Evolutionary conservation across 2,329 filamentous ascomycete genomes (phyloP).

Genomic region (Neurospora sp.): DNA sequence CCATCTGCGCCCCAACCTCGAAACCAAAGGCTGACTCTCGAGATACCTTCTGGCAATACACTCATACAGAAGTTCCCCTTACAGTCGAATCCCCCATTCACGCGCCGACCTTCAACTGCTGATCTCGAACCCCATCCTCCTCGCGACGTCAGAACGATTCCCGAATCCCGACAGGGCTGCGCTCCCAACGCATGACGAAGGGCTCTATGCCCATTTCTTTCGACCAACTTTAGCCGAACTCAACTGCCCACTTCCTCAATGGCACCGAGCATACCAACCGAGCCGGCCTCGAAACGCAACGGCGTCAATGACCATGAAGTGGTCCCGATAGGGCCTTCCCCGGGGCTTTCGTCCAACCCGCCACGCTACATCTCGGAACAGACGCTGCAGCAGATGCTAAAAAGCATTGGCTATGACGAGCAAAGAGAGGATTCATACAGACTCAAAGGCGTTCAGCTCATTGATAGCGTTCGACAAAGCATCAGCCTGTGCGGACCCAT

Average conservation of each 20-base stretch:
- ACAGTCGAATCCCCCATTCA: not conserved
- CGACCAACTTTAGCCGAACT: not conserved
- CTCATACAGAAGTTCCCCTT: not conserved
- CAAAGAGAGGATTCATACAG: conserved; percentile 72
- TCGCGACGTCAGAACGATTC: not conserved
- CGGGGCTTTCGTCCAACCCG: conserved; percentile 39
- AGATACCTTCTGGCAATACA: not conserved
- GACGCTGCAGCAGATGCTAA: conserved; percentile 63
- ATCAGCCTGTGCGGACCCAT: conserved; percentile 59
- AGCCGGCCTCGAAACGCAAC: conserved; percentile 4
- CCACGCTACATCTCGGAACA: conserved; percentile 76
- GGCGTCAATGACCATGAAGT: conserved; percentile 5
- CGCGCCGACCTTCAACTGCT: not conserved
- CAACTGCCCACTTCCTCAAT: conserved; percentile 3
- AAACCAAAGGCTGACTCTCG: not conserved
- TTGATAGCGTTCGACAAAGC: conserved; percentile 71
- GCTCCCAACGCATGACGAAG: not conserved
- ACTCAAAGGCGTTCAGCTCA: conserved; percentile 78
- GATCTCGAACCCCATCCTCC: not conserved
- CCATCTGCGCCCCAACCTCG: not conserved
- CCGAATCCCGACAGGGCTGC: not conserved
- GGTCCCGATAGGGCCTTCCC: conserved; percentile 14
- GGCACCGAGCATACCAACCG: conserved; percentile 10
- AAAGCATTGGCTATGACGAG: conserved; percentile 59
- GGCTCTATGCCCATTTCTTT: not conserved